These are phyloP conservation scores for Prillingera fragicola DNA, from an alignment of 1,284 basidiomycete genomes.

Conservation along the genomic window DNA sequence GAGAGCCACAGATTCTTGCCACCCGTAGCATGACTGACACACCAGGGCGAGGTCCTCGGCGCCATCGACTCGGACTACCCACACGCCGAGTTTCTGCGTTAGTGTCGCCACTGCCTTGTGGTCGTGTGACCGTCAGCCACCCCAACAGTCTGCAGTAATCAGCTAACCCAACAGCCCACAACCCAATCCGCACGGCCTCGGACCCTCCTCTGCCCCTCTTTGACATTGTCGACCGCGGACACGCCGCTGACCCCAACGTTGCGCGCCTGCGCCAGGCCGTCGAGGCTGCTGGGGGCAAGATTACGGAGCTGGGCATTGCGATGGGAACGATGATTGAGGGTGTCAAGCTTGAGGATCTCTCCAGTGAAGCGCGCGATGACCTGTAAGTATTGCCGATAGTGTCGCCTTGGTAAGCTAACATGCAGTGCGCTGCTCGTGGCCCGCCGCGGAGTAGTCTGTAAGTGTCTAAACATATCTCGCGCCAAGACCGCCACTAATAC, in stretches of 20 bases:
- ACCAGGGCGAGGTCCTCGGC: slow-evolving; percentile 36
- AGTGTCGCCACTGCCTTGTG: slow-evolving; percentile 8
- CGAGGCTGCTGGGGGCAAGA: slow-evolving; percentile 42
- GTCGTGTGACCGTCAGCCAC: too few relatives aligned
- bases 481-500: background rate
- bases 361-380: slow-evolving; percentile 50
- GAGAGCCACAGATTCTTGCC: slow-evolving; percentile 8
- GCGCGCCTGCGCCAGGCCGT: slow-evolving; percentile 37
- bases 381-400: slow-evolving; percentile 31
- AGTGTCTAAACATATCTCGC: slow-evolving; percentile 9
- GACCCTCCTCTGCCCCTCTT: slow-evolving; percentile 52
- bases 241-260: slow-evolving; percentile 47
- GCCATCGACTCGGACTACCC: slow-evolving; percentile 29
- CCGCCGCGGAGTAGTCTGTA: slow-evolving; percentile 44
- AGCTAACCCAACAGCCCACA: slow-evolving; percentile 24
- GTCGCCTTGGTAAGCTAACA: slow-evolving; percentile 4
- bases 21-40: background rate
- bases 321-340: slow-evolving; percentile 49
- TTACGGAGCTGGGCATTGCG: slow-evolving; percentile 46
- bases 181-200: slow-evolving; percentile 29
- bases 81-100: slow-evolving; percentile 35
- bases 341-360: slow-evolving; percentile 48
- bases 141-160: too few relatives aligned
- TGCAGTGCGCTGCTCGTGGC: slow-evolving; percentile 36
- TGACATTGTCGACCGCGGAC: slow-evolving; percentile 60